Evolutionary conservation across 75 land plant genomes (phyloP).

Genomic region (Pseudotsuga menziesii): DNA sequence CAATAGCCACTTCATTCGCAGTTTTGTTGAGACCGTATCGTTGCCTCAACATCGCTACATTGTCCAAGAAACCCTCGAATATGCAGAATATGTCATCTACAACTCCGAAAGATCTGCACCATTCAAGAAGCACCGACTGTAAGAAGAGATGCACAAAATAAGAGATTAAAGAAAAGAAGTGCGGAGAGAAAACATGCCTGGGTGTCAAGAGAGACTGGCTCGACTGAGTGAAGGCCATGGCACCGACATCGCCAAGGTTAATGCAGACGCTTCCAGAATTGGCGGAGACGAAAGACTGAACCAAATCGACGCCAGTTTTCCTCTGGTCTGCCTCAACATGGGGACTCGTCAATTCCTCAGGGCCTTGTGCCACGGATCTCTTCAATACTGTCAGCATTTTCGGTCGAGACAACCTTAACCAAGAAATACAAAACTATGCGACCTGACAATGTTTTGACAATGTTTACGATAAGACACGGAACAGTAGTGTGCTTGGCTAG

Average conservation of each 20-base stretch:
- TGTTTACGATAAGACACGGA: too few relatives aligned
- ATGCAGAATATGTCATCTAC: conserved; percentile 69
- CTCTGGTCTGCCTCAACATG: conserved; percentile 11
- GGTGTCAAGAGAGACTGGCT: conserved; percentile 27
- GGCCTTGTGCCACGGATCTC: conserved; percentile 20
- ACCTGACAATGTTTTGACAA: too few relatives aligned
- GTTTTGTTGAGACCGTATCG: conserved; percentile 76
- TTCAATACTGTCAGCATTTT: conserved; percentile 41
- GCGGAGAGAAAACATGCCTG: conserved; percentile 13
- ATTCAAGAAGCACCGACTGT: too few relatives aligned
- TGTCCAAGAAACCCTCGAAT: conserved; percentile 79
- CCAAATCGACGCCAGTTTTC: conserved; percentile 21
- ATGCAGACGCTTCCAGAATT: conserved; percentile 20
- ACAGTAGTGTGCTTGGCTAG: too few relatives aligned
- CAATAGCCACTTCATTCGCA: conserved; percentile 63
- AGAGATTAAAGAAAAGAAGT: neutral
- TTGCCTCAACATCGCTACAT: conserved; percentile 66
- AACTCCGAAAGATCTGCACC: neutral
- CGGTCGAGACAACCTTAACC: too few relatives aligned
- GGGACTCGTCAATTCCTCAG: conserved; percentile 34
- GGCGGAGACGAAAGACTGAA: conserved; percentile 12
- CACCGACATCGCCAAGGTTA: conserved; percentile 17
- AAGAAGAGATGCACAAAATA: conserved; percentile 1
- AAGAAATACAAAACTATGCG: too few relatives aligned
- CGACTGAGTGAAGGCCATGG: conserved; percentile 29